phyloP scores from a whole-genome alignment of 495 filamentous ascomycete genomes.

The Thozetella sp. region DNA sequence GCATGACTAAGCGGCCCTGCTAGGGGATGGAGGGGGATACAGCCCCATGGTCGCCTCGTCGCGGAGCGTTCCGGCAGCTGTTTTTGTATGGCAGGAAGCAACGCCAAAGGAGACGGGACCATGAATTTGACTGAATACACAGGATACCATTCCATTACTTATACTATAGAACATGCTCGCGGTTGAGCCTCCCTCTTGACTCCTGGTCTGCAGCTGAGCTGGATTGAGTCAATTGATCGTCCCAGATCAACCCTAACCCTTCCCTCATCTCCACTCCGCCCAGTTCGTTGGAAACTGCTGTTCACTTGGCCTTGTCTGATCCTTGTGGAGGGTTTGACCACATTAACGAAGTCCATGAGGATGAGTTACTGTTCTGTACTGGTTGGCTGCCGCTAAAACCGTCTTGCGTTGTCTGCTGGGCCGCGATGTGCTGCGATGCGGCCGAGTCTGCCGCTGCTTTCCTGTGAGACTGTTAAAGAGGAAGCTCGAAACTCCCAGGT shows the following conservation, averaged over 20 bases:
- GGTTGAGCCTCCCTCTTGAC: not conserved
- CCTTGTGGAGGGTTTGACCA: not conserved
- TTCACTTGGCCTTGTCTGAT: not conserved
- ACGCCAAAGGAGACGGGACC: not conserved
- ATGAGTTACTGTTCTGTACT: not conserved
- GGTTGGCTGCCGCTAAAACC: not conserved
- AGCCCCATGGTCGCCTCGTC: not conserved
- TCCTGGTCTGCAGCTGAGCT: not conserved
- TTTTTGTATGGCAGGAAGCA: not conserved
- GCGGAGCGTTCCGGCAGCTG: not conserved
- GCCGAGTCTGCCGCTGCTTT: no score
- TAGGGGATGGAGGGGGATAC: no score
- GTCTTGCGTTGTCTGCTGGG: not conserved
- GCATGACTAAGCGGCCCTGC: conserved; percentile 17
- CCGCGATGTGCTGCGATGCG: not conserved
- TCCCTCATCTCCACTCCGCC: not conserved
- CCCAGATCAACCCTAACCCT: not conserved
- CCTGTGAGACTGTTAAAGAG: no score
- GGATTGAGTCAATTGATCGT: not conserved
- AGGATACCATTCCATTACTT: not conserved
- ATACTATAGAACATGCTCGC: not conserved
- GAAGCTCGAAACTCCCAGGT: no score
- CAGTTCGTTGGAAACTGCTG: no score
- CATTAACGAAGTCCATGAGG: not conserved
- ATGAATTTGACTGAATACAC: not conserved